phyloP scores from a whole-genome alignment of 305 asterid species.

The Fraxinus albicans region DNA sequence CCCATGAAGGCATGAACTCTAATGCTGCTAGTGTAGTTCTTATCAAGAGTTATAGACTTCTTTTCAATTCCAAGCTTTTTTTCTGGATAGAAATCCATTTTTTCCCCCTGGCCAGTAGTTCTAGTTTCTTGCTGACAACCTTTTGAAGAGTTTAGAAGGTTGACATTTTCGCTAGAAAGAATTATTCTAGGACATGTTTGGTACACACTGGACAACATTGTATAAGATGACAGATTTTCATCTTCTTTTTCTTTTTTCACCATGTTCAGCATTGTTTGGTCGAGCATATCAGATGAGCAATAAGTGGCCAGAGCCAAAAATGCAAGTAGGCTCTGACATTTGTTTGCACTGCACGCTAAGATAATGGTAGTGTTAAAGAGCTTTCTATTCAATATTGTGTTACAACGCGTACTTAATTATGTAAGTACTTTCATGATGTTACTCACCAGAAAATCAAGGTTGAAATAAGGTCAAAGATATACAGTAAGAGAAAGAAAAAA shows the following conservation, averaged over 20 bases:
- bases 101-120: neutral
- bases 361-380: neutral
- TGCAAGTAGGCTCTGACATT: neutral
- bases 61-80: neutral
- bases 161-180: neutral
- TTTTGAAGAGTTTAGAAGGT: neutral
- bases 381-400: neutral
- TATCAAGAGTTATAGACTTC: neutral
- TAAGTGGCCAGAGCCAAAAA: neutral
- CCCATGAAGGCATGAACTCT: neutral
- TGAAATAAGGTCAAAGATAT: neutral
- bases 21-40: neutral
- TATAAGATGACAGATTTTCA: neutral
- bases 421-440: neutral
- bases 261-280: neutral
- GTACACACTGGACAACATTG: neutral
- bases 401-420: neutral
- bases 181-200: neutral
- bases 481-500: too few relatives aligned
- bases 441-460: neutral
- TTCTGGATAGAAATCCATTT: neutral
- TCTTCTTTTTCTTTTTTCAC: neutral
- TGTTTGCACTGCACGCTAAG: neutral
- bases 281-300: neutral
- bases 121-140: neutral